These are phyloP conservation scores for Barnettozyma californica DNA, from an alignment of 805 yeast species.

Conservation along the genomic window DNA sequence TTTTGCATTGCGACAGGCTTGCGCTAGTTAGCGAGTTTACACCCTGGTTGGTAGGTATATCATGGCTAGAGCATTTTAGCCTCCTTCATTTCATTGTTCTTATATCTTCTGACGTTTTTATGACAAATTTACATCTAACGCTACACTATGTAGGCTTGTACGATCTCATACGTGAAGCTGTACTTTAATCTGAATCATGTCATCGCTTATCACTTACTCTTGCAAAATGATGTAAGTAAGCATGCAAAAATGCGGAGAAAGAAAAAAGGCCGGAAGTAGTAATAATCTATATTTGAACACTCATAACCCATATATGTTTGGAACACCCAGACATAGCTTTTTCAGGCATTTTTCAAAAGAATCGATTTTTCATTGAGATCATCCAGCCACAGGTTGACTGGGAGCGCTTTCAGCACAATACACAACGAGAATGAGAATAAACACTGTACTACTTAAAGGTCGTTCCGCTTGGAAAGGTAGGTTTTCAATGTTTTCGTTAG, in stretches of 20 bases:
- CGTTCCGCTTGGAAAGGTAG: constrained; percentile 58
- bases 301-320: background rate
- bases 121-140: no score
- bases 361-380: background rate
- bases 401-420: background rate
- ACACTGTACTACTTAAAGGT: constrained; percentile 35
- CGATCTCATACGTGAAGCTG: no score
- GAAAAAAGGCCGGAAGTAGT: background rate
- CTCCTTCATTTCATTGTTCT: background rate
- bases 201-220: background rate
- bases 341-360: background rate
- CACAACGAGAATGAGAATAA: constrained; percentile 32
- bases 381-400: background rate
- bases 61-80: background rate
- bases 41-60: background rate
- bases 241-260: background rate
- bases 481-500: no score
- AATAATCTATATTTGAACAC: background rate
- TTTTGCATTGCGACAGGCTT: background rate
- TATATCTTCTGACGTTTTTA: background rate
- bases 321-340: constrained; percentile 1
- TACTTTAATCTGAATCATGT: no score
- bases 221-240: background rate
- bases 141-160: no score
- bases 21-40: background rate